Evolutionary conservation across 805 yeast species (phyloP).

Genomic region (Pichia rugopelliculosa): DNA sequence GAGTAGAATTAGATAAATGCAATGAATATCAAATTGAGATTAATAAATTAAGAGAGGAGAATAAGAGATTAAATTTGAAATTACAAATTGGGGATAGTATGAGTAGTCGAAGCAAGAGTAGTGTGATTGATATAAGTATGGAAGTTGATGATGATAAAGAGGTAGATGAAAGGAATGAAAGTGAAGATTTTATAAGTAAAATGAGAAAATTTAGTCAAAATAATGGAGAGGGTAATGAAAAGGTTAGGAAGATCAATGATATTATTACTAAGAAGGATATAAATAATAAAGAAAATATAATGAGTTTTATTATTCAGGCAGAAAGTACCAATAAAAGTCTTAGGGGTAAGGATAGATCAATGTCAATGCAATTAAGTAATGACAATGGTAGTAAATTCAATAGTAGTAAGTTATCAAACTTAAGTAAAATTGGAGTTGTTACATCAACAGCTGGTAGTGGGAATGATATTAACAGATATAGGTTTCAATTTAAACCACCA

Average conservation of each 20-base stretch:
- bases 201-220: slow-evolving; percentile 1
- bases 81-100: slow-evolving; percentile 2
- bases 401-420: not conserved
- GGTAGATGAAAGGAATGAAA: not conserved
- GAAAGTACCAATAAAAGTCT: slow-evolving; percentile 1
- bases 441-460: not conserved
- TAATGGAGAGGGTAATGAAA: not conserved
- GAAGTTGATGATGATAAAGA: not conserved
- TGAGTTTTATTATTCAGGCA: slow-evolving; percentile 5
- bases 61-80: not conserved
- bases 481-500: not conserved
- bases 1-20: slow-evolving; percentile 6
- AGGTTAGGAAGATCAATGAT: no score
- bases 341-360: not conserved
- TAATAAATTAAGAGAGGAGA: not conserved
- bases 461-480: not conserved
- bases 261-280: not conserved
- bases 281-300: not conserved
- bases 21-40: slow-evolving; percentile 3
- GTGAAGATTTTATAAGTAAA: slow-evolving; percentile 1
- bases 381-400: not conserved
- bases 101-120: not conserved
- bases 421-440: not conserved
- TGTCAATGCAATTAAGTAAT: not conserved
- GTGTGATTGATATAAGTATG: not conserved